These are phyloP conservation scores for Botryotinia narcissicola DNA, from an alignment of 2,329 filamentous ascomycete species.

Conservation along the genomic window DNA sequence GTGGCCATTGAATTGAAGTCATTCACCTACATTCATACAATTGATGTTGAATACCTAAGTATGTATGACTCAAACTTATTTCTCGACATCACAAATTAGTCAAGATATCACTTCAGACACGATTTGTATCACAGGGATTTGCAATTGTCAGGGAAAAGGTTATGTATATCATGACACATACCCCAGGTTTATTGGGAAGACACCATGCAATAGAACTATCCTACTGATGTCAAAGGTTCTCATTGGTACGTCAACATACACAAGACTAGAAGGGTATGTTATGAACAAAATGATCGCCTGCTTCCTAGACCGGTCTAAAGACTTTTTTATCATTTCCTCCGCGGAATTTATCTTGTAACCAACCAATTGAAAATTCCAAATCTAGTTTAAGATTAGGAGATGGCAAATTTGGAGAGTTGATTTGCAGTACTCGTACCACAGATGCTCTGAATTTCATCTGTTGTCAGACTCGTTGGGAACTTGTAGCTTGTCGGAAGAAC, in stretches of 20 bases:
- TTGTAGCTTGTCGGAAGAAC: constrained; percentile 26
- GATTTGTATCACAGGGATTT: neutral
- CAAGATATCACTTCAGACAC: neutral
- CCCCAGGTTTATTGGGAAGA: neutral
- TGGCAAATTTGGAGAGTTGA: neutral
- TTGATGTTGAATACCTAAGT: too few relatives aligned
- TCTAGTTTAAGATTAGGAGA: neutral
- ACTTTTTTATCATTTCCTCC: neutral
- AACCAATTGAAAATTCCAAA: neutral
- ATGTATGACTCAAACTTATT: neutral
- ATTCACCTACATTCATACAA: too few relatives aligned
- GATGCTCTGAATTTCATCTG: constrained; percentile 12
- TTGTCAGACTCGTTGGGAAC: constrained; percentile 9
- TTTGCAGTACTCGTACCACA: neutral
- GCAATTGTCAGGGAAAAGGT: neutral
- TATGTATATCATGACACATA: neutral
- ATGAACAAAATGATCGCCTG: constrained; percentile 1
- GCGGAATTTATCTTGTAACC: neutral
- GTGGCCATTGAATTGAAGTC: too few relatives aligned
- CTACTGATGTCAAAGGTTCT: neutral
- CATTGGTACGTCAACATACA: constrained; percentile 1
- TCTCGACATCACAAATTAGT: neutral
- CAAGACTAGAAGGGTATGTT: neutral
- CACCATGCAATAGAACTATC: neutral
- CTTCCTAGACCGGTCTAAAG: neutral